Evolutionary conservation across 805 yeast genomes (phyloP).

Genomic region (Ogataea methanolica): DNA sequence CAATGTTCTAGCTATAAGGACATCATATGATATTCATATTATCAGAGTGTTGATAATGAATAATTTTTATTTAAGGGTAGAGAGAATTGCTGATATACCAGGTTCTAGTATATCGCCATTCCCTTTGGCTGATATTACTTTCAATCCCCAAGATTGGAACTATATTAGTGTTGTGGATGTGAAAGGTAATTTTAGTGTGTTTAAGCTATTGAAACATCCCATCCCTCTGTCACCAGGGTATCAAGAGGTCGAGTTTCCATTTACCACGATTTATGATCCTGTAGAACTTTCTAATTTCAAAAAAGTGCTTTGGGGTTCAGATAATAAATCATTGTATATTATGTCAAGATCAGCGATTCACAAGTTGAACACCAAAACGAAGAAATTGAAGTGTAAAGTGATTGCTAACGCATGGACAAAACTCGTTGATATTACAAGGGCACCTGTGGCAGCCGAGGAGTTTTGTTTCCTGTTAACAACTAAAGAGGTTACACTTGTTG

Average conservation of each 20-base stretch:
- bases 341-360: constrained; percentile 42
- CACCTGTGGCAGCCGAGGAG: constrained; percentile 24
- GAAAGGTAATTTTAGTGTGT: constrained; percentile 48
- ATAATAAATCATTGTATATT: constrained; percentile 27
- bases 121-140: constrained; percentile 36
- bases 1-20: constrained; percentile 13
- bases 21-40: constrained; percentile 25
- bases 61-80: constrained; percentile 9
- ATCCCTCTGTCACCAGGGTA: background rate
- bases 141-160: constrained; percentile 37
- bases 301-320: constrained; percentile 41
- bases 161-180: constrained; percentile 44
- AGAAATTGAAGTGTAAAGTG: constrained; percentile 32
- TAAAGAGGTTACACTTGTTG: constrained; percentile 56
- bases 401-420: constrained; percentile 52
- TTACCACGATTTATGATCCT: constrained; percentile 34
- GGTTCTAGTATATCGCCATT: constrained; percentile 15
- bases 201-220: constrained; percentile 14
- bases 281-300: constrained; percentile 55
- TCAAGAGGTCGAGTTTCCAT: constrained; percentile 2
- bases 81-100: constrained; percentile 21
- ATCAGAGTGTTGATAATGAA: constrained; percentile 18
- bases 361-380: constrained; percentile 26
- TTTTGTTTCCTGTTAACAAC: constrained; percentile 58
- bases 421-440: constrained; percentile 39